phyloP scores from a whole-genome alignment of 2,329 filamentous ascomycete genomes.

The Sporothrix brunneoviolacea region DNA sequence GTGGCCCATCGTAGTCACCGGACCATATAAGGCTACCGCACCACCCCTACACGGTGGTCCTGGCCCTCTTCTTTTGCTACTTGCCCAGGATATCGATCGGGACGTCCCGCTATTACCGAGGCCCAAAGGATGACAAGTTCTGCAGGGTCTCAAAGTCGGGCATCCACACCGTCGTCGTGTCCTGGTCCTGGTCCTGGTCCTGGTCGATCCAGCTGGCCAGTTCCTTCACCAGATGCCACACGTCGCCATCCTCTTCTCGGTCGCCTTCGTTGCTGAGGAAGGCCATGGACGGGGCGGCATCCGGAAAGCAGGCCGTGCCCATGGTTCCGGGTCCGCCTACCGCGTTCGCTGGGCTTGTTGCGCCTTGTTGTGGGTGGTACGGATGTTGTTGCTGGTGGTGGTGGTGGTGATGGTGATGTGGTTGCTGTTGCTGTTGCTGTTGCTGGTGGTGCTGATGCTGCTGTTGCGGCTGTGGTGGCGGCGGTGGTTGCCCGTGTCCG shows the following conservation, averaged over 20 bases:
- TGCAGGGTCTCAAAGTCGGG: conserved; percentile 10
- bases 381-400: background rate
- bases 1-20: too few relatives aligned
- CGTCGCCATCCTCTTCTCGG: background rate
- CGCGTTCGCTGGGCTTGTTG: background rate
- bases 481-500: background rate
- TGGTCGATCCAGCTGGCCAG: conserved; percentile 12
- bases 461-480: background rate
- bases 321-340: background rate
- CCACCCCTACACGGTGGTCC: too few relatives aligned
- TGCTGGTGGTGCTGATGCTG: background rate
- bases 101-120: too few relatives aligned
- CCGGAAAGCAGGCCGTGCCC: background rate
- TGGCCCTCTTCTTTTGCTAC: too few relatives aligned
- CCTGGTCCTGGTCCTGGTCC: background rate
- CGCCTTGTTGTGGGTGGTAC: background rate
- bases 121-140: background rate
- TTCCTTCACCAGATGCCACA: conserved; percentile 5
- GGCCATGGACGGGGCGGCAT: background rate
- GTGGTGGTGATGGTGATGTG: background rate
- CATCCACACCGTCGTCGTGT: conserved; percentile 9
- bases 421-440: background rate
- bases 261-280: background rate
- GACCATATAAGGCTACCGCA: too few relatives aligned
- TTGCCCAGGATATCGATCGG: too few relatives aligned